A percentile compares a stretch with the other conserved stretches of the same genome.
Evolutionary conservation across 1,284 basidiomycete genomes (phyloP).

Genomic region (Singerocomus inundabilis): DNA sequence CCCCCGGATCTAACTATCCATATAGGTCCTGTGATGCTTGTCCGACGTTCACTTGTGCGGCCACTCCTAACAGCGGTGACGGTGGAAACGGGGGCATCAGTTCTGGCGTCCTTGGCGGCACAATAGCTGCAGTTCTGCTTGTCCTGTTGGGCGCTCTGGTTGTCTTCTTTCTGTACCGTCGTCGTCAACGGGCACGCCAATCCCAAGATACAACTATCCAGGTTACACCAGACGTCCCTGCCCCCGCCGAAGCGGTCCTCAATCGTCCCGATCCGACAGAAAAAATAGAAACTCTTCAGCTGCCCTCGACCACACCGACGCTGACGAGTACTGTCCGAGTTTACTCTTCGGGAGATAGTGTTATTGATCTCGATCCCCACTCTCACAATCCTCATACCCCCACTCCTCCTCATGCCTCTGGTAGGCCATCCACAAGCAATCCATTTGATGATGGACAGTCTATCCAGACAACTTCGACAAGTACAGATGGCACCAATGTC

Average conservation of each 20-base stretch:
- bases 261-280: conserved; percentile 75
- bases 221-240: conserved; percentile 61
- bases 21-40: conserved; percentile 59
- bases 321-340: conserved; percentile 43
- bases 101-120: conserved; percentile 71
- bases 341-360: conserved; percentile 46
- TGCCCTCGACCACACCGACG: conserved; percentile 23
- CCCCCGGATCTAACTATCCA: conserved; percentile 13
- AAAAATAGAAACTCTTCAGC: conserved; percentile 62
- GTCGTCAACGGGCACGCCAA: conserved; percentile 38
- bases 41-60: conserved; percentile 37
- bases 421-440: conserved; percentile 42
- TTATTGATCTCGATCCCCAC: conserved; percentile 59
- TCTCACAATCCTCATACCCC: conserved; percentile 38
- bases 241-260: conserved; percentile 70
- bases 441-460: conserved; percentile 76
- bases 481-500: conserved; percentile 75
- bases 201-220: conserved; percentile 35
- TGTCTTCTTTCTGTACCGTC: conserved; percentile 64
- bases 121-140: conserved; percentile 61
- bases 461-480: conserved; percentile 69
- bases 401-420: conserved; percentile 23
- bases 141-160: conserved; percentile 51
- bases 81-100: conserved; percentile 45
- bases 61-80: conserved; percentile 8